These are phyloP conservation scores for Blastomyces parvus DNA, from an alignment of 2,329 filamentous ascomycete genomes.

Conservation along the genomic window DNA sequence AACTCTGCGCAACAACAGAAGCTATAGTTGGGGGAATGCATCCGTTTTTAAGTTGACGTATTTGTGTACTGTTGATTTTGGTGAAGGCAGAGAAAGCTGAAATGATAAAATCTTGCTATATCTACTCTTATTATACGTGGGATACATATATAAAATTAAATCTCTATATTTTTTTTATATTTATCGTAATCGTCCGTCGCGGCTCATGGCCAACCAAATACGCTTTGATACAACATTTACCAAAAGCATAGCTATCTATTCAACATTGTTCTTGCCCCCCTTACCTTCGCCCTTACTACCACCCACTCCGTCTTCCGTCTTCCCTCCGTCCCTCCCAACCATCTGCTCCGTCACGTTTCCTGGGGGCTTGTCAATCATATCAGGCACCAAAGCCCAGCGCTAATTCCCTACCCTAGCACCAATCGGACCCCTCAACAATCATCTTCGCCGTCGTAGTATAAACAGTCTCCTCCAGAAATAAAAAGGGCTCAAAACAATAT, in stretches of 20 bases:
- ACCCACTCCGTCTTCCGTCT: background rate
- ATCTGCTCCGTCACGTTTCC: background rate
- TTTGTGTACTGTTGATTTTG: background rate
- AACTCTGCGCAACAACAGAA: constrained; percentile 3
- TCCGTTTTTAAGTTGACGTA: background rate
- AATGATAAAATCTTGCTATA: background rate
- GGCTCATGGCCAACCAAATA: background rate
- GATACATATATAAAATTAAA: background rate
- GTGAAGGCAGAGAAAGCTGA: background rate
- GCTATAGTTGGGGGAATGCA: background rate
- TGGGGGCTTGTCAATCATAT: background rate
- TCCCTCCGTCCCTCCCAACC: background rate
- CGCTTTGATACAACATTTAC: background rate
- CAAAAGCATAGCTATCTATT: constrained; percentile 2
- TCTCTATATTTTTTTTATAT: constrained; percentile 2
- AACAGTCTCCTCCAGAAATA: background rate
- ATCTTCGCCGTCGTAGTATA: background rate
- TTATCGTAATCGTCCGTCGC: constrained; percentile 1
- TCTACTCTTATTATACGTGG: background rate
- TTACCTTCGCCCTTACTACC: background rate
- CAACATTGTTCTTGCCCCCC: background rate
- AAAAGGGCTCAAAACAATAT: background rate
- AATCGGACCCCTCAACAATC: background rate
- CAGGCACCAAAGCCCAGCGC: background rate
- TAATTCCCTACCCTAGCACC: background rate